Evolutionary conservation across 1,284 basidiomycete species (phyloP), one percentile per base, ranked within the genome.

Genomic region (Malassezia equina): DNA sequence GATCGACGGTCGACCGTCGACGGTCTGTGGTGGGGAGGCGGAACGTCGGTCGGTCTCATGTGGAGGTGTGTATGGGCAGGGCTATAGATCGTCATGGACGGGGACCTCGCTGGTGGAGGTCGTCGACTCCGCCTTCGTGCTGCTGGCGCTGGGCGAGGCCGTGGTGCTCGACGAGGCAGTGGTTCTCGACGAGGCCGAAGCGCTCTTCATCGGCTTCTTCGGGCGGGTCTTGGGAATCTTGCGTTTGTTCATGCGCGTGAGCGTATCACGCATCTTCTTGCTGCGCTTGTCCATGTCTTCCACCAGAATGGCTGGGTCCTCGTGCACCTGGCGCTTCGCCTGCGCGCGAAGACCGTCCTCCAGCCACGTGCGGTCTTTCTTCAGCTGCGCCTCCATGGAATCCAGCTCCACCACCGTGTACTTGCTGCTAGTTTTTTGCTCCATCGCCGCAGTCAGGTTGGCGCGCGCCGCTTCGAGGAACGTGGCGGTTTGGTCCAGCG

Each of bases 401-500:
- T 75, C 71, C 8, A 76, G 60, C 52, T 76, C 75, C 12, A 68
- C 58, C 8, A 59, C 56, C 34, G 66, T 64, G 55, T 73, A 75
- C 59, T 73, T 75, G 58, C 61, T 64, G 27, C 53, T 55, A 27
- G 55, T 45, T 28, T 61, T 62, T n/a, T 51, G 47, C 39, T 57
- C 84, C 59, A 88, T 75, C 74, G 86, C 75, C n/a, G 65, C 55
- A 2, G 78, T 78, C 58, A 75, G 63, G 63, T 80, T 91, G 59
- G 80, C 72, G 7, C 79, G 78, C 13, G 90, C 90, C 56, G 90
- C 85, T 0, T 79, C 77, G 33, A 94, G 79, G 82, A 95, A 96
- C 19, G 84, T 73, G 12, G 84, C 81, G 3, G 85, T 77, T 7
- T 78, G 74, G 25, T 71, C 67, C 64, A 82, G 77, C 7, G 79